Evolutionary conservation across 345 rosid genomes (phyloP), one percentile per base, ranked within the genome.

Genomic region (Brassica nigra): DNA sequence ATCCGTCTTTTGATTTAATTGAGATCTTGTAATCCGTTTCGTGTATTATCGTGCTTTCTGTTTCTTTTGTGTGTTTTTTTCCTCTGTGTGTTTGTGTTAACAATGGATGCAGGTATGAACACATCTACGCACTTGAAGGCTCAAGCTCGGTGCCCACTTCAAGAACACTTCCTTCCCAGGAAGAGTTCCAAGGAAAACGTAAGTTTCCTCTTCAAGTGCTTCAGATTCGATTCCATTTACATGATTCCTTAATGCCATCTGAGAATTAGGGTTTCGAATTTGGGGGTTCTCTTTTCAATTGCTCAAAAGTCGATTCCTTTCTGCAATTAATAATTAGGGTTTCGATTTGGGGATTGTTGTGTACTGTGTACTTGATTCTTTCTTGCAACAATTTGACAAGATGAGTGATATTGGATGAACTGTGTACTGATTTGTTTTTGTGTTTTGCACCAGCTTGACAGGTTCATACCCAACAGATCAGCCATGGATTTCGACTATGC

Each of bases 401-500:
- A 16, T 54, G 11, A 28, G 64, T 65, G 64, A 52, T 52, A 54
- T n/a, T n/a, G 47, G 11, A 16, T 68, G 52, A 47, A 11, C 30
- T 37, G 30, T 67, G 39, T 68, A 33, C 16, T 75, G 68, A 80
- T 23, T 59, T 81, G 52, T 0, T 37, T 74, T 14, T 37, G 23
- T 47, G 6, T 4, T 61, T 61, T 70, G 7, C 6, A 34, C 0
- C 86, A 88, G 94, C 72, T 88, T 82, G 97, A 92, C 71, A 85
- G 95, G 3, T 92, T 90, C 66, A 92, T 92, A 14, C 93, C 97
- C 0, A 92, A 90, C 64, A 72, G 95, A 37, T 85, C 95, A 11
- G 97, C 95, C 0, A 92, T 90, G 87, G 89, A 92, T 73, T 80
- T 87, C 33, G 95, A 90, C 31, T 92, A 84, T 58, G 93, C 95